Conservation (phyloP, 2,329 filamentous ascomycete species). For the Claviceps africana region DNA sequence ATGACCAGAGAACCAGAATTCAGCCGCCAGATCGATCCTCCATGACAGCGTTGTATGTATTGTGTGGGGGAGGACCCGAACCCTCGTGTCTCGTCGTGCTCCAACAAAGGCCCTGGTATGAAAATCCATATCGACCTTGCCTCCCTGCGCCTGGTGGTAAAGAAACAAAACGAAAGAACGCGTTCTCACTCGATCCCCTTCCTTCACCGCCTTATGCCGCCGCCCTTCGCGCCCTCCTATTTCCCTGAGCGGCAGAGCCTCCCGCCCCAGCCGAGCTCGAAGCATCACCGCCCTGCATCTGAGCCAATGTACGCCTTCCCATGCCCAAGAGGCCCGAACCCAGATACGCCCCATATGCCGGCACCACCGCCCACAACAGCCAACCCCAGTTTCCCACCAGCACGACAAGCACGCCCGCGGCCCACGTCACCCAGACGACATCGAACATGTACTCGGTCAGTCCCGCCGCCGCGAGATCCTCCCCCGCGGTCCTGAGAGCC, state of each 20-base stretch:
- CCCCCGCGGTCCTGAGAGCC: conserved; percentile 61
- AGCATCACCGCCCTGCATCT: conserved; percentile 23
- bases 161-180: not conserved
- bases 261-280: conserved; percentile 10
- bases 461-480: conserved; percentile 76
- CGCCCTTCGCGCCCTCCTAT: conserved; percentile 40
- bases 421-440: conserved; percentile 88
- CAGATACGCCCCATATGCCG: conserved; percentile 41
- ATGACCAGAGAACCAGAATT: not conserved
- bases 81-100: not conserved
- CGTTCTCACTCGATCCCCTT: too few relatives aligned
- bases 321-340: conserved; percentile 39
- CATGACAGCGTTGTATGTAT: too few relatives aligned
- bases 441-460: conserved; percentile 99
- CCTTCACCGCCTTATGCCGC: conserved; percentile 29
- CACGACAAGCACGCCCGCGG: conserved; percentile 54
- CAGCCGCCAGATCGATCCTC: not conserved
- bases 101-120: not conserved
- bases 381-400: conserved; percentile 68
- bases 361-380: conserved; percentile 40
- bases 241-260: conserved; percentile 25
- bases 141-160: not conserved
- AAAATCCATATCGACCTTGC: not conserved
- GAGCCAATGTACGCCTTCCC: conserved; percentile 38
- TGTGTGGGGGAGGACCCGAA: not conserved